phyloP scores from a whole-genome alignment of 2,329 filamentous ascomycete genomes.

The Pyricularia pennisetigena region DNA sequence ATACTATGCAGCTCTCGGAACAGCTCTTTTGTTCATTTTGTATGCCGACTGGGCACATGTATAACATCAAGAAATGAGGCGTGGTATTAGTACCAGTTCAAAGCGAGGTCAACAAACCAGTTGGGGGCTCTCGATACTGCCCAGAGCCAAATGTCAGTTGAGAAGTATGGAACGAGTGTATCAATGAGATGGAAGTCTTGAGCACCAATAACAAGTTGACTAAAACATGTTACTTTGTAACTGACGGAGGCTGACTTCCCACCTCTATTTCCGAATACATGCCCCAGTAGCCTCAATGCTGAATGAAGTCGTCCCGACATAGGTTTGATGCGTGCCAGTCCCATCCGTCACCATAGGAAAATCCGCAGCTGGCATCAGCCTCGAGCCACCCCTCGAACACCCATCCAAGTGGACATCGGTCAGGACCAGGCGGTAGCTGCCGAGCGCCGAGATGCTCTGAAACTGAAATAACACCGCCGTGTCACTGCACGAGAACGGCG shows the following conservation, averaged over 20 bases:
- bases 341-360: neutral
- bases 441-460: neutral
- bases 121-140: no score
- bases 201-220: neutral
- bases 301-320: neutral
- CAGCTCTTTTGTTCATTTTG: neutral
- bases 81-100: no score
- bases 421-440: neutral
- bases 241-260: neutral
- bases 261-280: neutral
- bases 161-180: neutral
- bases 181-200: neutral
- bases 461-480: neutral
- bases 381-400: neutral
- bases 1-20: neutral
- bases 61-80: neutral
- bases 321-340: neutral
- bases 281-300: neutral
- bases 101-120: no score
- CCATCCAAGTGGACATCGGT: neutral
- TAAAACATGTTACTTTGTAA: neutral
- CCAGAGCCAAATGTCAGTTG: neutral
- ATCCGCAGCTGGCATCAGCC: neutral
- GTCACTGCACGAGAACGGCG: neutral
- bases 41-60: neutral